Base-by-base conservation (phyloP, 768 basidiomycete genomes). In the Leucocoprinus birnbaumii region DNA sequence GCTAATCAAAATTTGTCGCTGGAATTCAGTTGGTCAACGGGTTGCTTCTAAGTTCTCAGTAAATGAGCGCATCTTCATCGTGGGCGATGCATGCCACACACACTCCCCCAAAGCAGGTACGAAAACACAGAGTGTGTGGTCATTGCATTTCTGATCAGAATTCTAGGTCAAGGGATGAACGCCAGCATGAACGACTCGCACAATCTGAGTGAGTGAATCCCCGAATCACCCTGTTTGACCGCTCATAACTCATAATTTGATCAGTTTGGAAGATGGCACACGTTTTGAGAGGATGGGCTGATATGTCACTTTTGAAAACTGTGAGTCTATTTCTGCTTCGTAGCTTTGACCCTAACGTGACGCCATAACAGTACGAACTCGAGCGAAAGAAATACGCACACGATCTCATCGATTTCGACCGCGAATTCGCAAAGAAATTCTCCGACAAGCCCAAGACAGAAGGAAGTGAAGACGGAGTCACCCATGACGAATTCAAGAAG, bases 121-220 rank as follows among this genome's bases (percentile, higher is more conserved):
- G 71, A 46, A 19, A 26, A 26, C 14, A 35, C 2, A 3, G 3
- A 6, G 22, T n/a, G 25, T 25, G 14, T 18, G 6, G 35, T 10
- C 0, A 14, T 5, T 16, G 3, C 3, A 26, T 19, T 34, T 34
- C 31, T 34, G 9, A 35, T 19, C 24, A 8, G 8, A 11, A 41
- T 22, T 24, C 2, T 54, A 84, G 83, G 87, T 13, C 87, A 89
- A 65, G 87, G 86, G 10, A 85, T 87, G 86, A 87, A 88, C 60
- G 87, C 86, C 7, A 83, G 84, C 58, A 88, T 89, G 83, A 83
- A 82, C 47, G 88, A 89, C 62, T 78, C 83, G 16, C 87, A 87
- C 58, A 89, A 89, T 62, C 76, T 90, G 21, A 78, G 84, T 79
- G 56, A 41, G 68, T 56, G 7, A n/a, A 38, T 16, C 38, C 13